Conservation (phyloP, 2,329 filamentous ascomycete species). For the Beauveria medogensis region DNA sequence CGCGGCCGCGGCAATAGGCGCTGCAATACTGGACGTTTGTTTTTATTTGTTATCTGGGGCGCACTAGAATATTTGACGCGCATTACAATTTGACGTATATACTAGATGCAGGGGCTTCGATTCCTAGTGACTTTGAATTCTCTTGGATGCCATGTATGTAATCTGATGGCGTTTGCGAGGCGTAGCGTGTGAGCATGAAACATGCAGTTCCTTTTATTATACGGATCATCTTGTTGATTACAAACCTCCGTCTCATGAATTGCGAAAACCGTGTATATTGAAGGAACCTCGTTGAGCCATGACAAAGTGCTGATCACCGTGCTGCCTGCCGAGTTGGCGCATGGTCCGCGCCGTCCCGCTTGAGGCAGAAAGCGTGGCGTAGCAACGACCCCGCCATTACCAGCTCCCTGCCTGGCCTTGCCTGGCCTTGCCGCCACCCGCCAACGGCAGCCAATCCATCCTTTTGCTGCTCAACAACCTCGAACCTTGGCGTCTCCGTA, state of each 20-base stretch:
- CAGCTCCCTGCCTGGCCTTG: no score
- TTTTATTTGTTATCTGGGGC: neutral
- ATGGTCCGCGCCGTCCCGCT: neutral
- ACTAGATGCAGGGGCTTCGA: no score
- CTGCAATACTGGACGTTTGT: neutral
- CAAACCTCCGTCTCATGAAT: no score
- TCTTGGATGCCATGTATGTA: no score
- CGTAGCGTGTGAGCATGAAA: no score
- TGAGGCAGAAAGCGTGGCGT: neutral
- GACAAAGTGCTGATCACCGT: neutral
- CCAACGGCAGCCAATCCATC: conserved; percentile 12
- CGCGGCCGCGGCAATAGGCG: neutral
- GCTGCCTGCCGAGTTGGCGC: neutral
- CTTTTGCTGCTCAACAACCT: neutral
- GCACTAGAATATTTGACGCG: neutral
- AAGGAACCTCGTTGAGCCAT: neutral
- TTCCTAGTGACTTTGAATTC: no score
- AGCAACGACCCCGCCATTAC: neutral
- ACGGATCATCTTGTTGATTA: no score
- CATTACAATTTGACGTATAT: neutral
- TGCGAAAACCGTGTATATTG: no score
- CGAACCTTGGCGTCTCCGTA: neutral
- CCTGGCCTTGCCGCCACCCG: neutral
- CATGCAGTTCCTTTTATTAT: no score
- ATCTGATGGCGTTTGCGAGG: no score